phyloP scores from a whole-genome alignment of 495 filamentous ascomycete genomes.

The Aspergillus sclerotioniger region DNA sequence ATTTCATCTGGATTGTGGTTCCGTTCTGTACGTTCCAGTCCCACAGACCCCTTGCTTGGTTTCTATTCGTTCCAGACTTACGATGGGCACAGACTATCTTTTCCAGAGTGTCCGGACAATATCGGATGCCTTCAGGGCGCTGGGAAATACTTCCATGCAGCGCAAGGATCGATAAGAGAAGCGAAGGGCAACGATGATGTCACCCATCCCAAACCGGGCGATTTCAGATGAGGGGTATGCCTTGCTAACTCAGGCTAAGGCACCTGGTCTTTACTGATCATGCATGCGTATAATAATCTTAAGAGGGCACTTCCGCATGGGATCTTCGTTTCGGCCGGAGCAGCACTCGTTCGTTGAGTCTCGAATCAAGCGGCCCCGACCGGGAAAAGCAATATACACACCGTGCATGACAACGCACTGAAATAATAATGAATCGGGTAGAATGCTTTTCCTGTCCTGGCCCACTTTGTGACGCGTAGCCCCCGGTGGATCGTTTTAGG shows the following conservation, averaged over 20 bases:
- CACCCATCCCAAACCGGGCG: neutral
- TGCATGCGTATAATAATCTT: neutral
- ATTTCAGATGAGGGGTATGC: neutral
- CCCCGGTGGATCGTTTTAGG: neutral
- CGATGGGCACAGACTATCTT: conserved; percentile 46
- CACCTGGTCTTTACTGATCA: neutral
- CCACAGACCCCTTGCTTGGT: neutral
- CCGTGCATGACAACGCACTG: conserved; percentile 4
- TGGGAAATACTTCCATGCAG: conserved; percentile 35
- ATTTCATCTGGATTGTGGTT: conserved; percentile 81
- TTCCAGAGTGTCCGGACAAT: conserved; percentile 47
- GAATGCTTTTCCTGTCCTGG: neutral
- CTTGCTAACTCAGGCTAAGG: neutral
- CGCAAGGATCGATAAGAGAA: conserved; percentile 34
- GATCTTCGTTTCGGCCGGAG: conserved; percentile 3
- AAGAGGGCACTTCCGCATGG: neutral
- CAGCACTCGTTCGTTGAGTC: neutral
- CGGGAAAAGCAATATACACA: neutral
- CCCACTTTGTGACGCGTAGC: conserved; percentile 6
- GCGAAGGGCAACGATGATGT: neutral
- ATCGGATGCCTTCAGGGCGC: conserved; percentile 43
- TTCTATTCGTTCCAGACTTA: conserved; percentile 24
- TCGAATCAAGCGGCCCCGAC: neutral
- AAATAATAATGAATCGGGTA: neutral
- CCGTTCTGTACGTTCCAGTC: conserved; percentile 51